phyloP scores from a whole-genome alignment of 202 grass and related monocot genomes.

The Setaria viridis region DNA sequence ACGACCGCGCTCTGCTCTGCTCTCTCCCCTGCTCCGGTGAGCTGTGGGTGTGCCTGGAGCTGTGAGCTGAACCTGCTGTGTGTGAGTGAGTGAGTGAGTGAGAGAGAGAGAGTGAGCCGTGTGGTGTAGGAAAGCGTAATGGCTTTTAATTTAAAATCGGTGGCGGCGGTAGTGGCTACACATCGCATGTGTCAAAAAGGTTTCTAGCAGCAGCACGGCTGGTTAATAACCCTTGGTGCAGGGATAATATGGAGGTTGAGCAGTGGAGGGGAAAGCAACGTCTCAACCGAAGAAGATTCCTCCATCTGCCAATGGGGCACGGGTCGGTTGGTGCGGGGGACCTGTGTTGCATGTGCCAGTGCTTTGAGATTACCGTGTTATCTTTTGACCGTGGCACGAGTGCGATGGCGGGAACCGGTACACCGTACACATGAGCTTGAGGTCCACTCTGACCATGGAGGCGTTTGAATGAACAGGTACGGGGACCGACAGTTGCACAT shows the following conservation, averaged over 20 bases:
- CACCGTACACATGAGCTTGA: background rate
- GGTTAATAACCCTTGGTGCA: background rate
- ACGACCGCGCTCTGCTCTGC: background rate
- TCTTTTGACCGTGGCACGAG: too few relatives aligned
- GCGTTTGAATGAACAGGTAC: background rate
- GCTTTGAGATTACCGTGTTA: constrained; percentile 22
- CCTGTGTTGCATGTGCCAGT: background rate
- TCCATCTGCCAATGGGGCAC: background rate
- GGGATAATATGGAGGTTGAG: background rate
- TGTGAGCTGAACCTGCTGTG: background rate
- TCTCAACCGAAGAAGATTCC: constrained; percentile 61
- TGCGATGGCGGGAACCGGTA: too few relatives aligned
- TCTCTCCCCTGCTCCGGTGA: background rate
- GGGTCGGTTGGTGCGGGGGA: background rate
- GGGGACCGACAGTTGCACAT: background rate
- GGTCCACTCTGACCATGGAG: background rate
- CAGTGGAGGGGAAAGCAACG: constrained; percentile 38
- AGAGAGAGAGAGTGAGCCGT: background rate
- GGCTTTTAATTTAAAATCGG: constrained; percentile 48
- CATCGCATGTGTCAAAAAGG: background rate
- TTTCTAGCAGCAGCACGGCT: background rate
- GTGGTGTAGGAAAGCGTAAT: constrained; percentile 17
- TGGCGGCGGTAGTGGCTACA: background rate
- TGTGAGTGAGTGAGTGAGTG: background rate
- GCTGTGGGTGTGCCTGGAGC: background rate